Base-by-base conservation (phyloP, 768 basidiomycete species). In the Phlebiopsis gigantea region DNA sequence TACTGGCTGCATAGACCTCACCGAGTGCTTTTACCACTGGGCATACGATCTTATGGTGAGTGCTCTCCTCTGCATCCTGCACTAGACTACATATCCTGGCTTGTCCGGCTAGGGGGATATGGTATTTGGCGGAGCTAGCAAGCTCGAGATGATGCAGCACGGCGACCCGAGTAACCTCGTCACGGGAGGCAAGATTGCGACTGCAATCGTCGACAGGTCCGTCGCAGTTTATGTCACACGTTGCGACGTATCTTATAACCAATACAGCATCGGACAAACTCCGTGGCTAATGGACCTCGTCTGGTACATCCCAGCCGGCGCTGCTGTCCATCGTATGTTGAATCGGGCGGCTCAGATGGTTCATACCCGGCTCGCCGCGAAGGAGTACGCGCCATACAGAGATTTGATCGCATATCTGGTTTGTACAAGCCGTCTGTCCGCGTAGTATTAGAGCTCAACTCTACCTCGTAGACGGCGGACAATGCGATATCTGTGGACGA, bases 1-100 rank as follows among this genome's bases (percentile, higher is more conserved):
- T 9, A 14, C 4, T 22, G 51, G 51, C 2, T 22, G 26, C 34
- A 51, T 61, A 4, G 60, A 61, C 21, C 42, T 61, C n/a, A 31
- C 46, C 2, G 29, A 48, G n/a, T 55, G 52, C 31, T 8, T 58
- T 42, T 49, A 24, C 15, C 60, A 61, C 39, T 61, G 58, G 58
- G 34, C 60, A 5, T 61, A 59, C 26, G 60, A 61, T 45, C 59
- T 61, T 44, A 61, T 61, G 60, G 60, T 59, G 19, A 17, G 57
- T 43, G 8, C 1, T 8, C 39, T 6, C 30, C n/a, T n/a, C n/a
- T n/a, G n/a, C n/a, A n/a, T n/a, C n/a, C n/a, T n/a, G n/a, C n/a
- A n/a, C n/a, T n/a, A n/a, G n/a, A n/a, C n/a, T n/a, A n/a, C n/a
- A n/a, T n/a, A n/a, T n/a, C n/a, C n/a, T n/a, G n/a, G n/a, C n/a